Percentiles rank a stretch among this genome's conserved stretches.
phyloP scores from a whole-genome alignment of 441 rosid species.

The Syzygium malaccense region DNA sequence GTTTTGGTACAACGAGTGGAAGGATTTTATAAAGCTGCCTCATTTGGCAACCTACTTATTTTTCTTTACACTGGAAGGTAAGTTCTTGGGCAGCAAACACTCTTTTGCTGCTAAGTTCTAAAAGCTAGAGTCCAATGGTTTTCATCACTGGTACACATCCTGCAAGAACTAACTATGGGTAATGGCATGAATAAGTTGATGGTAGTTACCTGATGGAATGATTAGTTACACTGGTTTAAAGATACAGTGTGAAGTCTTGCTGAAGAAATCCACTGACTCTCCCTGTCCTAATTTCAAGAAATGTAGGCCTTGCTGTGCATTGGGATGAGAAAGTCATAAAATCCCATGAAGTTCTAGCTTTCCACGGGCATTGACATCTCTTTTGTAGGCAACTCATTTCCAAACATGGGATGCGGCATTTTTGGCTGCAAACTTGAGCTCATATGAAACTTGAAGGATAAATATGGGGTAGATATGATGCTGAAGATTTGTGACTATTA shows the following conservation, averaged over 20 bases:
- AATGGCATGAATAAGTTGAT: neutral
- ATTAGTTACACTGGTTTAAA: neutral
- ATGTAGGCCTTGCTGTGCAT: neutral
- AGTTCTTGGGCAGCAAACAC: neutral
- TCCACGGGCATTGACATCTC: neutral
- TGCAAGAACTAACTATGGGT: neutral
- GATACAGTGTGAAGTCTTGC: neutral
- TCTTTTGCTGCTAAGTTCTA: neutral
- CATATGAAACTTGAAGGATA: neutral
- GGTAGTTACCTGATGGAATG: neutral
- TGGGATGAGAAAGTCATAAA: neutral
- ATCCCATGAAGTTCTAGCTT: neutral
- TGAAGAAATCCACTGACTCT: neutral
- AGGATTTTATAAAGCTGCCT: constrained; percentile 83
- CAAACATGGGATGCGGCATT: neutral
- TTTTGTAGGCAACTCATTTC: neutral
- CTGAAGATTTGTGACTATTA: neutral
- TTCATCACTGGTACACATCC: neutral
- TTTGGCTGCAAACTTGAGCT: neutral
- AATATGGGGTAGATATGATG: neutral
- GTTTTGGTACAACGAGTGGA: constrained; percentile 63
- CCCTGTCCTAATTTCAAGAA: neutral
- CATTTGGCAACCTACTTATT: constrained; percentile 75
- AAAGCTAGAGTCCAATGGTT: neutral
- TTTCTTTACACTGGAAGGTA: constrained; percentile 95